Base-by-base conservation (phyloP, 306 rosid genomes). In the Quercus ilex region DNA sequence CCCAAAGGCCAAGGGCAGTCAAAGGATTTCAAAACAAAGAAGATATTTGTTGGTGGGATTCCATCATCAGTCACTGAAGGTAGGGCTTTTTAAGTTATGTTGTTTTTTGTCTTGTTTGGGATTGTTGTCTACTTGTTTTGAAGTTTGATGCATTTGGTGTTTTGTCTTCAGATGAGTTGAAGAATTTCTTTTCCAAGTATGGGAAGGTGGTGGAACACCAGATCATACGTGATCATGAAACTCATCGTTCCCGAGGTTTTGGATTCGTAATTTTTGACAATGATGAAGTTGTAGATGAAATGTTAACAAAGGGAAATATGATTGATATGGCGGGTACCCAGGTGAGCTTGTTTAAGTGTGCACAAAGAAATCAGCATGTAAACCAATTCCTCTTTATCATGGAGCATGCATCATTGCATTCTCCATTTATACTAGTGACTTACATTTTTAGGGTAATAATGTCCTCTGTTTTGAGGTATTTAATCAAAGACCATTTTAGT, bases 21-120 rank as follows among this genome's bases (percentile, higher is more conserved):
- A 12, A 91, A 85, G 82, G 95, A 91, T 79, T 91, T 89, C 65
- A 91, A 87, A 81, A 91, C 95, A 1, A 91, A 87, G 87, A 91
- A 91, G 83, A 87, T 91, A 55, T 91, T 91, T 78, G 95, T 91
- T 55, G 95, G 95, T 69, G 95, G 95, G 38, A 91, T 91, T 56
- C 95, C 95, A 57, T 84, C 95, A 17, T 57, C 91, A 0, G 88
- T 89, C 46, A 76, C 85, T 13, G 95, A 91, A 80, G 95, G 95
- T 91, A 75, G 41, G 76, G 71, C 55, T 38, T 79, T 49, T 76
- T 55, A 10, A 28, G 6, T 82, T 2, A 38, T 71, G 69, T 35
- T 69, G 20, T 70, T 53, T 30, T 43, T 69, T 20, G 18, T 18
- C 46, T 57, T 43, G 55, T 23, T 31, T 33, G 30, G 5, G 28